These are phyloP conservation scores for Fusarium nanum DNA, from an alignment of 2,329 filamentous ascomycete species.

Conservation along the genomic window DNA sequence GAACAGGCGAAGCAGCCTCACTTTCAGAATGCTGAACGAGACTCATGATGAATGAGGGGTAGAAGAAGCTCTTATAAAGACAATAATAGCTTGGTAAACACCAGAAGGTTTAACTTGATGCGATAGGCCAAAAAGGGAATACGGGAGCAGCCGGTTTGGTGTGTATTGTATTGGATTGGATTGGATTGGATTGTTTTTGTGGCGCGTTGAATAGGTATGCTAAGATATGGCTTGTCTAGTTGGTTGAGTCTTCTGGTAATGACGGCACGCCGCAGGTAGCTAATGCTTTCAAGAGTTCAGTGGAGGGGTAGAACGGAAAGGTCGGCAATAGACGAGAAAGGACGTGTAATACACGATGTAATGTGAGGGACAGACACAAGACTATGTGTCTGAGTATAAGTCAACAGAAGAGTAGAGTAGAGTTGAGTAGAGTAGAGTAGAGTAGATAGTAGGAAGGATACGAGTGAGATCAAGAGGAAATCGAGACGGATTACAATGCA, in stretches of 20 bases:
- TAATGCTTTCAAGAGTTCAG: slow-evolving; percentile 3
- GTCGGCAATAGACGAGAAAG: slow-evolving; percentile 5
- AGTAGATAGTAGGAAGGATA: background rate
- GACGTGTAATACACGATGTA: slow-evolving; percentile 11
- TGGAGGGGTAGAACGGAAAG: slow-evolving; percentile 31
- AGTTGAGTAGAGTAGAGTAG: background rate
- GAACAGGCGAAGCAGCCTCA: slow-evolving; percentile 43
- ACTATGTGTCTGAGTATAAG: background rate
- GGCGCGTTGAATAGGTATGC: slow-evolving; percentile 8
- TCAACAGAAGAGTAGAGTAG: background rate
- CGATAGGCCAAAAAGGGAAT: slow-evolving; percentile 16
- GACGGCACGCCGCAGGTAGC: slow-evolving; percentile 33
- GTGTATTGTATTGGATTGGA: background rate
- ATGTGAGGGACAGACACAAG: background rate
- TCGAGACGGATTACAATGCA: background rate
- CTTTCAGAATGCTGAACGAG: slow-evolving; percentile 32
- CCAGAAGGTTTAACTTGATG: slow-evolving; percentile 3
- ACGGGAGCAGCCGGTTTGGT: slow-evolving; percentile 28
- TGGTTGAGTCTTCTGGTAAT: slow-evolving; percentile 27
- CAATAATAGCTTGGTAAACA: background rate
- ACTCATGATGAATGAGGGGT: slow-evolving; percentile 43
- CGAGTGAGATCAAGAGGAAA: slow-evolving; percentile 6
- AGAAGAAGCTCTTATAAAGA: slow-evolving; percentile 21
- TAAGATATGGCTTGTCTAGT: slow-evolving; percentile 6
- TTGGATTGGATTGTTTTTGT: background rate